These are phyloP conservation scores for Ramaria rubella DNA, from an alignment of 768 basidiomycete genomes.

Conservation along the genomic window DNA sequence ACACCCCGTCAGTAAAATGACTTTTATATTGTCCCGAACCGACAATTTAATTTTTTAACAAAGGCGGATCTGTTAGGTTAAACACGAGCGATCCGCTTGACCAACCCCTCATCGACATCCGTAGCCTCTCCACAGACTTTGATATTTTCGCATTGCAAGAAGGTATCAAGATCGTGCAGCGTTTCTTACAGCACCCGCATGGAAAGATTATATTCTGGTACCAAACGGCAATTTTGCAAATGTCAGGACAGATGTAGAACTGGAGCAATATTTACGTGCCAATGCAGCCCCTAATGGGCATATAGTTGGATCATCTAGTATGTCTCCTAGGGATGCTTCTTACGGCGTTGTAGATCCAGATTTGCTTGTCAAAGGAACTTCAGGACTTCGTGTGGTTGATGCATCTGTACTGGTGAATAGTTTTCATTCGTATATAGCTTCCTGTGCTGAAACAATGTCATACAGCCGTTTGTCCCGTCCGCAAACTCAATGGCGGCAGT, in stretches of 20 bases:
- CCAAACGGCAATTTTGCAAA: conserved; percentile 15
- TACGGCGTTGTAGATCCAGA: conserved; percentile 39
- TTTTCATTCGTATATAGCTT: conserved; percentile 13
- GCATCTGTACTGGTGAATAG: conserved; percentile 15
- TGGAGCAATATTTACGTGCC: conserved; percentile 17
- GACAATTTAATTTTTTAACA: conserved; percentile 1
- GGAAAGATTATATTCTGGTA: conserved; percentile 10
- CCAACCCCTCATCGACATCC: conserved; percentile 22
- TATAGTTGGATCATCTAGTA: conserved; percentile 32
- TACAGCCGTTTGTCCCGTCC: conserved; percentile 17
- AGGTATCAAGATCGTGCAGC: conserved; percentile 4
- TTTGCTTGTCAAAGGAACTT: conserved; percentile 37
- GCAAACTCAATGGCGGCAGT: conserved; percentile 17
- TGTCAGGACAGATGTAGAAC: conserved; percentile 16
- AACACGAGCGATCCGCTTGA: conserved; percentile 20
- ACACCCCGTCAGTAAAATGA: conserved; percentile 29
- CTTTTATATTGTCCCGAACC: background rate
- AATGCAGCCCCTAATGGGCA: conserved; percentile 20
- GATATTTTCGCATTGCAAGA: conserved; percentile 25
- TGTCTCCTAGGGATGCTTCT: conserved; percentile 29
- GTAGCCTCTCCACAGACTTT: conserved; percentile 18
- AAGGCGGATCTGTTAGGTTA: conserved; percentile 23
- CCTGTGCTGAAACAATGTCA: background rate
- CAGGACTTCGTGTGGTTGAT: conserved; percentile 34
- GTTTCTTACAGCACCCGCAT: conserved; percentile 14